A percentile compares a stretch with the other conserved stretches of the same genome.
Evolutionary conservation across 345 rosid genomes (phyloP).

Genomic region (Populus davidiana): DNA sequence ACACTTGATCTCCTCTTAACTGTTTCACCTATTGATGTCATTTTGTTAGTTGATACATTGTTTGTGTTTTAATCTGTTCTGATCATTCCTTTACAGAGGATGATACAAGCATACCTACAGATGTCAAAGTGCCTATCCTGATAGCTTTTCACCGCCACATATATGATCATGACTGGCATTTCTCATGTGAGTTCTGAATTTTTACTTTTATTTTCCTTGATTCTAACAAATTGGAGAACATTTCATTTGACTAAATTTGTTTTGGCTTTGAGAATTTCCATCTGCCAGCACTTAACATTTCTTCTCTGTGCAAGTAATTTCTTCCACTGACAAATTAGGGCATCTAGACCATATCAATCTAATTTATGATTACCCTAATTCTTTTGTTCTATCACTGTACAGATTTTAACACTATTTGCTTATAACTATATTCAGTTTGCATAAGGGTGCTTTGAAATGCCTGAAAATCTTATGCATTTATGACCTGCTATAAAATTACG

Average conservation of each 20-base stretch:
- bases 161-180: constrained; percentile 80
- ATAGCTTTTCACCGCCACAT: constrained; percentile 73
- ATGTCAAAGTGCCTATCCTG: constrained; percentile 86
- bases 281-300: not conserved
- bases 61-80: not conserved
- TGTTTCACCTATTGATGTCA: not conserved
- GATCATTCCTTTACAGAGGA: constrained; percentile 63
- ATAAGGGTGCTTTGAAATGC: not conserved
- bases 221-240: not conserved
- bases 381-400: not conserved
- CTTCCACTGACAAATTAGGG: not conserved
- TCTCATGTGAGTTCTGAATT: constrained; percentile 66
- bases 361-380: not conserved
- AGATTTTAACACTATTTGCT: not conserved
- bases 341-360: not conserved
- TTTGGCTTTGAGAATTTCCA: not conserved
- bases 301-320: not conserved
- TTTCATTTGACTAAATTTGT: not conserved
- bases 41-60: not conserved
- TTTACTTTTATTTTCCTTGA: not conserved
- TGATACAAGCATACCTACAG: constrained; percentile 84
- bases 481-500: not conserved
- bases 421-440: not conserved
- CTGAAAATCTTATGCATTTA: not conserved
- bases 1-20: not conserved